Conservation (phyloP, 2,329 filamentous ascomycete species). For the Aspergillus quadricinctus region DNA sequence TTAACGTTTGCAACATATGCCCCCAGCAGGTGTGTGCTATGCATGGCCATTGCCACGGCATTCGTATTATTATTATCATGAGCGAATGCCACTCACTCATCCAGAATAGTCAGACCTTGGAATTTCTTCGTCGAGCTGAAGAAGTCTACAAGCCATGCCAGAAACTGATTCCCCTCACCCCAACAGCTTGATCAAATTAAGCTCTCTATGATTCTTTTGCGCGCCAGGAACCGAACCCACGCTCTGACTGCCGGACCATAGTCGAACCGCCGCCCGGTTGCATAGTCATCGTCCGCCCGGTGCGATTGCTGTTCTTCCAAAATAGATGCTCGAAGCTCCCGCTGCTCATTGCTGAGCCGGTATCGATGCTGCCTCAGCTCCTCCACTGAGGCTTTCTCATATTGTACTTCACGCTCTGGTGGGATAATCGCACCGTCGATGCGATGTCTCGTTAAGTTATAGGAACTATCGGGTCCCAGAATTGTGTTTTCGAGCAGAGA, state of each 20-base stretch:
- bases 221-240: constrained; percentile 66
- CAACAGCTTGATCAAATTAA: constrained; percentile 14
- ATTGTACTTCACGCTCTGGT: constrained; percentile 16
- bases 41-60: not conserved
- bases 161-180: not conserved
- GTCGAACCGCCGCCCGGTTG: constrained; percentile 50
- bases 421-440: constrained; percentile 33
- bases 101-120: not conserved
- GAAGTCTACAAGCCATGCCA: not conserved
- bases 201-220: constrained; percentile 55
- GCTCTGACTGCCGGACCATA: constrained; percentile 64
- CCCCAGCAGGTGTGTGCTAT: not conserved
- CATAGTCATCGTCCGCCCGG: constrained; percentile 38
- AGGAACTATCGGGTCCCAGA: constrained; percentile 34
- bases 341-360: constrained; percentile 28
- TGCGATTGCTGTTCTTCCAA: constrained; percentile 38
- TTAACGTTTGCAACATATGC: not conserved
- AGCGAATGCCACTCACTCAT: not conserved
- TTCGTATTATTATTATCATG: not conserved
- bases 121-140: not conserved
- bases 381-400: constrained; percentile 20
- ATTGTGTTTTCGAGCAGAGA: constrained; percentile 19
- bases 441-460: constrained; percentile 26
- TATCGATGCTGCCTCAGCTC: constrained; percentile 29
- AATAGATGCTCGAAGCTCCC: constrained; percentile 31